phyloP scores from a whole-genome alignment of 768 basidiomycete species.

The Psilocybe cyanescens region DNA sequence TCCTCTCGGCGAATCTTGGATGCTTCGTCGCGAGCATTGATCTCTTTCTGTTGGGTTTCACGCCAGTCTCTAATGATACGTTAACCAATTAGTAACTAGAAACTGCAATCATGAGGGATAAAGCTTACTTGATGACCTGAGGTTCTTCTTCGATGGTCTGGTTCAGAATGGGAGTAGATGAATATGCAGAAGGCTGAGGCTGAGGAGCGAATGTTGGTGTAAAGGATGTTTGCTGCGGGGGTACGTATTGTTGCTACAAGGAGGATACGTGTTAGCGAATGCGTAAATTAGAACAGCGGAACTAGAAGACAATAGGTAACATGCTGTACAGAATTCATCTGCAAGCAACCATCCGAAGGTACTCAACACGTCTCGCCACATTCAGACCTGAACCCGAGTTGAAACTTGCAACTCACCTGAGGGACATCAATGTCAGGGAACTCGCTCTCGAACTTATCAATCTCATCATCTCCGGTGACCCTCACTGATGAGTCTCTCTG shows the following conservation, averaged over 20 bases:
- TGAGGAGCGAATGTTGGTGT: conserved; percentile 71
- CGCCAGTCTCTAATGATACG: conserved; percentile 73
- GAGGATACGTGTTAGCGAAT: conserved; percentile 16
- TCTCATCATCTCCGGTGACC: conserved; percentile 84
- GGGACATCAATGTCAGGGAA: conserved; percentile 79
- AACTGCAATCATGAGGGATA: background rate
- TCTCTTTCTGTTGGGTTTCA: conserved; percentile 83
- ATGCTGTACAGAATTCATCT: background rate
- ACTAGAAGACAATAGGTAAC: background rate
- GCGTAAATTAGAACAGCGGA: too few species aligned
- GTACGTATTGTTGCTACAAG: conserved; percentile 34
- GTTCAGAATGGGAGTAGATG: conserved; percentile 74
- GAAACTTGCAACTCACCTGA: conserved; percentile 31
- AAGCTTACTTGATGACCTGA: conserved; percentile 79
- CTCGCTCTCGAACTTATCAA: conserved; percentile 84
- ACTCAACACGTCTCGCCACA: background rate
- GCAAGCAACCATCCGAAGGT: background rate
- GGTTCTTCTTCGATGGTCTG: conserved; percentile 82
- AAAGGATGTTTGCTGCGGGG: conserved; percentile 43
- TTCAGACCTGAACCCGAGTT: background rate
- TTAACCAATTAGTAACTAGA: conserved; percentile 2
- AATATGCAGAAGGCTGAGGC: conserved; percentile 71
- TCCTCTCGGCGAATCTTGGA: conserved; percentile 80
- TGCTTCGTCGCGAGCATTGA: conserved; percentile 80
- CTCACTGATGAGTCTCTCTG: conserved; percentile 59